These are phyloP conservation scores for Vitellaria paradoxa DNA, from an alignment of 179 eudicot species.

Conservation along the genomic window DNA sequence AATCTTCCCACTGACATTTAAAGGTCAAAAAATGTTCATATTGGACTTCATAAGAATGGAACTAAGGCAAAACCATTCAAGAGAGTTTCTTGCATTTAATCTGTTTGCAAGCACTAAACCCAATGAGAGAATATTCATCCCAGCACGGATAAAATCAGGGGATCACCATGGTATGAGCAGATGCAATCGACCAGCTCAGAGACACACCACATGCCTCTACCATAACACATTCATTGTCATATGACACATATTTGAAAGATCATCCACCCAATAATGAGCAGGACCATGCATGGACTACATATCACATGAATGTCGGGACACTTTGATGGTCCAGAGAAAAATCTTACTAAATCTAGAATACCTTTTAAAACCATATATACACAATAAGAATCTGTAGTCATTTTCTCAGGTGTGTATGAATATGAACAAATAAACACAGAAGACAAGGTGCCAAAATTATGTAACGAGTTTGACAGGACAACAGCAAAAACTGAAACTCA, in stretches of 20 bases:
- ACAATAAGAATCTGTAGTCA: constrained; percentile 2
- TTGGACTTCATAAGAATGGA: too few species aligned
- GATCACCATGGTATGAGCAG: neutral
- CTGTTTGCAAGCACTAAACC: too few species aligned
- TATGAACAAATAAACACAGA: neutral
- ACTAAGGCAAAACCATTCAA: too few species aligned
- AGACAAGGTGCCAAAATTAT: neutral
- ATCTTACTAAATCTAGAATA: neutral
- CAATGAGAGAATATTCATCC: too few species aligned
- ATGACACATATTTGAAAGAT: neutral
- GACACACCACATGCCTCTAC: constrained; percentile 9
- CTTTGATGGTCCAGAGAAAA: neutral
- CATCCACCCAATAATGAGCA: neutral
- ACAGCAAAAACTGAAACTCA: neutral
- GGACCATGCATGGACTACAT: constrained; percentile 10
- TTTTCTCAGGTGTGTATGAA: neutral
- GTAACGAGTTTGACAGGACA: neutral
- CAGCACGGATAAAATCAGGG: too few species aligned
- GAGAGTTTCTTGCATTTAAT: too few species aligned
- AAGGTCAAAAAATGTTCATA: too few species aligned
- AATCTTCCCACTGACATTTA: too few species aligned
- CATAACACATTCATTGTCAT: neutral
- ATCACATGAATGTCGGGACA: neutral
- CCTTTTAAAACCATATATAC: neutral
- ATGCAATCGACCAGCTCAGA: neutral